Evolutionary conservation across 768 basidiomycete genomes (phyloP).

Genomic region (Multifurca ochricompacta): DNA sequence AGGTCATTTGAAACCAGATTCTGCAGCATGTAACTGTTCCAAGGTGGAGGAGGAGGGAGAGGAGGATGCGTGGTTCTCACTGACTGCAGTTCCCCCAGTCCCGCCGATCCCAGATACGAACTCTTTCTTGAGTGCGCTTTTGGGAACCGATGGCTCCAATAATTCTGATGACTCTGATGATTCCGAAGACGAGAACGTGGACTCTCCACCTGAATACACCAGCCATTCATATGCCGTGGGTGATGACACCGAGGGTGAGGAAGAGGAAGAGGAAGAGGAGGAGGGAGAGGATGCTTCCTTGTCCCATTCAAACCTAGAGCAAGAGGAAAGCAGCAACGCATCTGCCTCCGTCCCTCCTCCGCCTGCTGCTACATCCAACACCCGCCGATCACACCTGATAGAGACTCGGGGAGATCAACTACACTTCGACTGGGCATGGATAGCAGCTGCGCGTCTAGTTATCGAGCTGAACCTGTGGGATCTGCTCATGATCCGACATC

Average conservation of each 20-base stretch:
- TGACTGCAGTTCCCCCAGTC: background rate
- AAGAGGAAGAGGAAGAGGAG: slow-evolving; percentile 1
- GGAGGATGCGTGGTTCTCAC: background rate
- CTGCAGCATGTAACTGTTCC: background rate
- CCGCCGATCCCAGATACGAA: slow-evolving; percentile 3
- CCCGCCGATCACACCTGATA: slow-evolving; percentile 27
- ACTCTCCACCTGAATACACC: background rate
- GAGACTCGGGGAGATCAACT: slow-evolving; percentile 27
- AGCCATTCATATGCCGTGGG: too few relatives aligned
- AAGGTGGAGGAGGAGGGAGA: background rate
- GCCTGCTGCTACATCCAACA: background rate
- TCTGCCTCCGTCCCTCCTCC: background rate
- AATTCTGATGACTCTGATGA: background rate
- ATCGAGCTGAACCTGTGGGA: slow-evolving; percentile 47
- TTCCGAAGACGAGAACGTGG: background rate
- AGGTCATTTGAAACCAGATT: background rate
- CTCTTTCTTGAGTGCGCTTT: background rate
- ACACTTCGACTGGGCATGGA: slow-evolving; percentile 42
- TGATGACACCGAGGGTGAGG: background rate
- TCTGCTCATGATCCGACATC: slow-evolving; percentile 23
- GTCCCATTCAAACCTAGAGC: too few relatives aligned
- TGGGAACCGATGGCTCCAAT: background rate
- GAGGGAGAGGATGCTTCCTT: background rate
- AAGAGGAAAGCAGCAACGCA: too few relatives aligned
- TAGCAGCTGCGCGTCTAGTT: slow-evolving; percentile 42